Conservation (phyloP, 78 protist species). For the Paratrimastix pyriformis region DNA sequence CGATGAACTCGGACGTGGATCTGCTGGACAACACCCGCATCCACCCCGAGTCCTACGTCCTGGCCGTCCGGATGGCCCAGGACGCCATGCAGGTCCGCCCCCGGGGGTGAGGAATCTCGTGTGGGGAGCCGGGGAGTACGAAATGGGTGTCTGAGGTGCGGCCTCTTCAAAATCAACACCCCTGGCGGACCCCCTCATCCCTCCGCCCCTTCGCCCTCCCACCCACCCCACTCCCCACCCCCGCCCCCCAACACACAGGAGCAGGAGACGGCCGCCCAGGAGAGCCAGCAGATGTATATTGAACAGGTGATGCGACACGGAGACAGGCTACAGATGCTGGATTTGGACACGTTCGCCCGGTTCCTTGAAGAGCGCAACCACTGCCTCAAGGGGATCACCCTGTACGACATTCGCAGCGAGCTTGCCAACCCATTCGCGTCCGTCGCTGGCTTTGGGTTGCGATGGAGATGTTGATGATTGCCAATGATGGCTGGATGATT, state of each 20-base stretch:
- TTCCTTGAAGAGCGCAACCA: neutral
- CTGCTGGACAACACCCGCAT: neutral
- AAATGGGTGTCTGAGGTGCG: too few relatives aligned
- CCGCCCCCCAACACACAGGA: too few relatives aligned
- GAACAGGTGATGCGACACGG: neutral
- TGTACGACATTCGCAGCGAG: neutral
- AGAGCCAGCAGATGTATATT: neutral
- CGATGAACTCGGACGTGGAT: neutral
- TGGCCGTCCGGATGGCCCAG: neutral
- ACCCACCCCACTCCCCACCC: too few relatives aligned
- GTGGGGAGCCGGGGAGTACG: too few relatives aligned
- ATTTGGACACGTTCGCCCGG: neutral
- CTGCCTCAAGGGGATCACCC: neutral
- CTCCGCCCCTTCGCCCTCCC: too few relatives aligned
- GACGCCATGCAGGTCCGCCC: neutral
- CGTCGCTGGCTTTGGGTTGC: too few relatives aligned
- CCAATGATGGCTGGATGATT: too few relatives aligned
- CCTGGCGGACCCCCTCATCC: too few relatives aligned
- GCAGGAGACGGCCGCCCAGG: neutral
- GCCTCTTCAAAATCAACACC: too few relatives aligned
- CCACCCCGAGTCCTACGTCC: conserved; percentile 7
- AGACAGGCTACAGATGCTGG: neutral
- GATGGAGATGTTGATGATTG: too few relatives aligned
- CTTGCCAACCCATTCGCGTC: neutral
- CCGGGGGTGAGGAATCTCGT: too few relatives aligned